Base-by-base conservation (phyloP, 768 basidiomycete genomes). In the Suillus bovinus region DNA sequence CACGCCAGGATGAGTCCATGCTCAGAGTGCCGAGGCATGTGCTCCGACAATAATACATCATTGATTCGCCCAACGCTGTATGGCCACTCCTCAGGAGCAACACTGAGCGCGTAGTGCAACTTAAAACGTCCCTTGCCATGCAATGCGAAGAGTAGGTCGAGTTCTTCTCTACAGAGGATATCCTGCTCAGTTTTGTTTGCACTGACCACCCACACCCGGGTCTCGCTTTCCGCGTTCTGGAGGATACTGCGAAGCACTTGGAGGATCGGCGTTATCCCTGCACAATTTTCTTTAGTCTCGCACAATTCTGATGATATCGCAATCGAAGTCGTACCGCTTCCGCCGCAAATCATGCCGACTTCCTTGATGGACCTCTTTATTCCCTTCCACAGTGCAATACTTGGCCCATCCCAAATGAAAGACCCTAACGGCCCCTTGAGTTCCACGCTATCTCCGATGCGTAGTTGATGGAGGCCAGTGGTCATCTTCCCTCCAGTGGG, bases 351-450 rank as follows among this genome's bases (percentile, higher is more conserved):
- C 78, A 87, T 75, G 1, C 83, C 84, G 16, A 88, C 66, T 22
- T 82, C 73, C 27, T 69, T 69, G 20, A 82, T 71, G 14, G 67
- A 68, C 22, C 70, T 69, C 57, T 75, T 66, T 2, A 70, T 61
- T 0, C 80, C 80, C 47, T 76, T 72, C 73, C 80, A 74, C 29
- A 63, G 64, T 14, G 77, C 78, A 10, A 70, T 59, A 0, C 81
- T 80, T 13, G 71, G 56, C 1, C 84, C 83, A 4, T 76, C 67
- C 82, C 83, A 87, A 24, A 77, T 68, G 67, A 87, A 87, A 7
- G 80, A 79, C 0, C 86, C 86, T 8, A 86, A 69, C 0, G 86
- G 86, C 0, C 86, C 86, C 67, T 86, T 87, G 56, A 87, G 63
- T 62, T 87, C 84, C 10, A 87, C 71, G 4, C 42, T 66, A 59